A percentile compares a stretch with the other conserved stretches of the same genome.
Evolutionary conservation across 2,329 filamentous ascomycete species (phyloP).

Genomic region (Curvularia sp.): DNA sequence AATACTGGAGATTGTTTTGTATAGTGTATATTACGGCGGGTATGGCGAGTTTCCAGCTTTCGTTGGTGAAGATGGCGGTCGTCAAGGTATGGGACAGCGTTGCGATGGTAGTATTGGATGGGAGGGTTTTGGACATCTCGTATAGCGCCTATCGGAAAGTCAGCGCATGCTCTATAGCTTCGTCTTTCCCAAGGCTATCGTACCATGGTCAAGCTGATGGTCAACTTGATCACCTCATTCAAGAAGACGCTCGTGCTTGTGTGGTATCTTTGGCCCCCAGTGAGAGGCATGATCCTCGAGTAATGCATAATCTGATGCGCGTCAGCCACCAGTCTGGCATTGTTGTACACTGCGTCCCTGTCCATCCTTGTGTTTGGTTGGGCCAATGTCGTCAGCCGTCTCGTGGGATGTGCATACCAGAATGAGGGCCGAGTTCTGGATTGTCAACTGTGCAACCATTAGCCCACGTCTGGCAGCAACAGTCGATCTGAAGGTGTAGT

Average conservation of each 20-base stretch:
- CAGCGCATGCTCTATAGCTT: background rate
- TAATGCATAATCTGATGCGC: conserved; percentile 82
- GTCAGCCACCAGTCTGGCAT: conserved; percentile 12
- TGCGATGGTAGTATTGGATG: conserved; percentile 79
- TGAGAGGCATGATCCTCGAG: conserved; percentile 88
- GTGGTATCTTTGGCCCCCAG: conserved; percentile 85
- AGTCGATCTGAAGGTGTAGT: conserved; percentile 24
- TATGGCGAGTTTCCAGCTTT: conserved; percentile 93
- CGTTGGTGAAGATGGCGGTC: conserved; percentile 81
- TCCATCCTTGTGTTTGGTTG: conserved; percentile 1
- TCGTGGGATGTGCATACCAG: conserved; percentile 59
- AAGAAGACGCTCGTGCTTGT: conserved; percentile 93
- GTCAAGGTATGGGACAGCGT: conserved; percentile 81
- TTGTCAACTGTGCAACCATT: conserved; percentile 66
- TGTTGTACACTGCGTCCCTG: background rate
- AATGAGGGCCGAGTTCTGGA: conserved; percentile 81
- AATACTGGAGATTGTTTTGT: conserved; percentile 92
- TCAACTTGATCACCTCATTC: conserved; percentile 89
- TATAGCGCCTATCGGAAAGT: conserved; percentile 67
- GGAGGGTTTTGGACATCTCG: conserved; percentile 79
- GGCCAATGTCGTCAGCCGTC: conserved; percentile 1
- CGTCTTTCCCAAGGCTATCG: background rate
- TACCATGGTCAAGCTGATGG: conserved; percentile 78
- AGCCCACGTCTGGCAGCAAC: conserved; percentile 18
- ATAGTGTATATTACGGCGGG: conserved; percentile 88